Conservation (phyloP, 2,329 filamentous ascomycete species). For the Sporothrix pallida region DNA sequence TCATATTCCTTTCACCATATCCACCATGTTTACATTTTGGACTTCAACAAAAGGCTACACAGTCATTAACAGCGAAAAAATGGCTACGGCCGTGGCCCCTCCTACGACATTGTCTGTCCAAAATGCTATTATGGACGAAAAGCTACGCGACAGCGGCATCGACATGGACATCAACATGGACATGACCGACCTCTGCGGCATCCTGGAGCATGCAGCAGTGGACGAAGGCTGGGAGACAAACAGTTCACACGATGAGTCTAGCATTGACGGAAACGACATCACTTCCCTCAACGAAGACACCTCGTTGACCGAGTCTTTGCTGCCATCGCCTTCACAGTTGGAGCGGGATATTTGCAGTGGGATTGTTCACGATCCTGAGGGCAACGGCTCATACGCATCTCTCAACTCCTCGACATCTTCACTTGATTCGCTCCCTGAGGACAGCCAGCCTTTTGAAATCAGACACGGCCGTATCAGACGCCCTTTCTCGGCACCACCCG, state of each 20-base stretch:
- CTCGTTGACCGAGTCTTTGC: not conserved
- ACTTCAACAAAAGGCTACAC: too few relatives aligned
- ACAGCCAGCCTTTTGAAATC: not conserved
- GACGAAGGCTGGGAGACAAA: not conserved
- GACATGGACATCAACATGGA: not conserved
- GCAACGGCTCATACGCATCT: not conserved
- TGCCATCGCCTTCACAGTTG: not conserved
- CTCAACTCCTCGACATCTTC: not conserved
- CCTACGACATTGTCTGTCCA: too few relatives aligned
- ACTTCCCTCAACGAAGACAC: not conserved
- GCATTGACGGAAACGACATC: not conserved
- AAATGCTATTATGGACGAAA: not conserved
- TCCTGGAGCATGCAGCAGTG: slow-evolving; percentile 9
- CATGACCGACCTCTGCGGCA: not conserved
- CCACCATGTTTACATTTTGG: too few relatives aligned
- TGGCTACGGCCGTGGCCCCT: not conserved
- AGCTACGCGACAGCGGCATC: not conserved
- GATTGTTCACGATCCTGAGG: not conserved
- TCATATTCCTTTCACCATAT: too few relatives aligned
- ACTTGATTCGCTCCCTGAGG: not conserved
- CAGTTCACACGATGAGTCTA: not conserved
- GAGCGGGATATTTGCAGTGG: not conserved
- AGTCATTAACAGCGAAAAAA: not conserved
- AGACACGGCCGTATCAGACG: not conserved
- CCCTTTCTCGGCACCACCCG: not conserved